These are phyloP conservation scores for Nematocida sp. DNA, from an alignment of 371 early-diverging fungal species.

Conservation along the genomic window DNA sequence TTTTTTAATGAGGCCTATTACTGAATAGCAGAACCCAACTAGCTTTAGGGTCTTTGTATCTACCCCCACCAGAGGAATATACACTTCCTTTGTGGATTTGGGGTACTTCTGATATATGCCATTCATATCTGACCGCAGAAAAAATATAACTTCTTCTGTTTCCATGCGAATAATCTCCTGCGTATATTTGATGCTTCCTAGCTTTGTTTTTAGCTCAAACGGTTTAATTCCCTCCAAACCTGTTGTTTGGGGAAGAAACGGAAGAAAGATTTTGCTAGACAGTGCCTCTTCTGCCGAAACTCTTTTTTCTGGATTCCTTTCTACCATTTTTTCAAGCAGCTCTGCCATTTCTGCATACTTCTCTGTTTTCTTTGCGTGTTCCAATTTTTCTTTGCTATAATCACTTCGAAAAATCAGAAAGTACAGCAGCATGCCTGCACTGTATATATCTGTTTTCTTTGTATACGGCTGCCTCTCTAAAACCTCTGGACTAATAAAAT, in stretches of 20 bases:
- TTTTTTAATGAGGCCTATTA: slow-evolving; percentile 36
- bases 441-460: slow-evolving; percentile 54
- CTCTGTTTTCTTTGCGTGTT: slow-evolving; percentile 22
- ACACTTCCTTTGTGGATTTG: slow-evolving; percentile 10
- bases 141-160: not conserved
- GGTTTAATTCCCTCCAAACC: slow-evolving; percentile 40
- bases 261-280: not conserved
- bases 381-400: slow-evolving; percentile 13
- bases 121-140: slow-evolving; percentile 22
- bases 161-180: not conserved
- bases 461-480: slow-evolving; percentile 50
- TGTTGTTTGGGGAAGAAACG: slow-evolving; percentile 7
- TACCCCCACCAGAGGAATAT: slow-evolving; percentile 17
- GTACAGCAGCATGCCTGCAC: slow-evolving; percentile 52
- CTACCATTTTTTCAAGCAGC: slow-evolving; percentile 76
- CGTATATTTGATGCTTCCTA: slow-evolving; percentile 19
- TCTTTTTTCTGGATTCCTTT: slow-evolving; percentile 82
- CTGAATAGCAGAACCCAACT: slow-evolving; percentile 50
- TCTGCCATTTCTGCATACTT: slow-evolving; percentile 72
- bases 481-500: slow-evolving; percentile 54
- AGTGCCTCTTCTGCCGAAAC: slow-evolving; percentile 87
- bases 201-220: slow-evolving; percentile 41
- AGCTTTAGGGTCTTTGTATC: slow-evolving; percentile 51
- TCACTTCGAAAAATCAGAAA: slow-evolving; percentile 47
- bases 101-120: slow-evolving; percentile 29